A percentile compares a stretch with the other conserved stretches of the same genome.
phyloP scores from a whole-genome alignment of 345 rosid species.

The Rhizophora mangle region DNA sequence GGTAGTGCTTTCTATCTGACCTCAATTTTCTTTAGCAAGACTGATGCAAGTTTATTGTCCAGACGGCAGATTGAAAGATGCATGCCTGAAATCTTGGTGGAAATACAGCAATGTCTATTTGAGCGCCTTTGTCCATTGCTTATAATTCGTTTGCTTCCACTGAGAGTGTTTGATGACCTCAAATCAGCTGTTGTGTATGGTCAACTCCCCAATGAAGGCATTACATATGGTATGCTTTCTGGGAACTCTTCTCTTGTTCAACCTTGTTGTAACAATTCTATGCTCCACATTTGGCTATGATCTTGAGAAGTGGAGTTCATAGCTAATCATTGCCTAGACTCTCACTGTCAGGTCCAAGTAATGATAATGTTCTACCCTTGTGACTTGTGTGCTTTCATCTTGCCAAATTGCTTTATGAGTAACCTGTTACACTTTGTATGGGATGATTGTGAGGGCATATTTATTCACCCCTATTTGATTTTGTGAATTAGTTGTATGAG shows the following conservation, averaged over 20 bases:
- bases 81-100: conserved; percentile 30
- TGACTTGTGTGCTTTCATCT: too few species aligned
- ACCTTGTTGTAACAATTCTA: not conserved
- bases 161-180: conserved; percentile 65
- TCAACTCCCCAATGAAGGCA: conserved; percentile 39
- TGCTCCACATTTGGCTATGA: not conserved
- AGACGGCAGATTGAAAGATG: conserved; percentile 33
- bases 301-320: too few species aligned
- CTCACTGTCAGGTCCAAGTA: not conserved
- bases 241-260: conserved; percentile 4
- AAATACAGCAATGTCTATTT: conserved; percentile 53
- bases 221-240: conserved; percentile 39
- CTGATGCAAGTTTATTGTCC: conserved; percentile 36
- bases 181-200: conserved; percentile 52
- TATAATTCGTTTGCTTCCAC: conserved; percentile 74
- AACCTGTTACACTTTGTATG: too few species aligned
- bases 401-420: too few species aligned
- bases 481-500: not conserved
- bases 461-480: too few species aligned
- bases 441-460: too few species aligned
- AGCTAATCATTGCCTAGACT: not conserved
- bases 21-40: conserved; percentile 23
- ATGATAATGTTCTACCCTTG: too few species aligned
- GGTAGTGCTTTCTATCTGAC: not conserved
- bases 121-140: conserved; percentile 85